Base-by-base conservation (phyloP, 345 rosid genomes). In the Psidium guajava region DNA sequence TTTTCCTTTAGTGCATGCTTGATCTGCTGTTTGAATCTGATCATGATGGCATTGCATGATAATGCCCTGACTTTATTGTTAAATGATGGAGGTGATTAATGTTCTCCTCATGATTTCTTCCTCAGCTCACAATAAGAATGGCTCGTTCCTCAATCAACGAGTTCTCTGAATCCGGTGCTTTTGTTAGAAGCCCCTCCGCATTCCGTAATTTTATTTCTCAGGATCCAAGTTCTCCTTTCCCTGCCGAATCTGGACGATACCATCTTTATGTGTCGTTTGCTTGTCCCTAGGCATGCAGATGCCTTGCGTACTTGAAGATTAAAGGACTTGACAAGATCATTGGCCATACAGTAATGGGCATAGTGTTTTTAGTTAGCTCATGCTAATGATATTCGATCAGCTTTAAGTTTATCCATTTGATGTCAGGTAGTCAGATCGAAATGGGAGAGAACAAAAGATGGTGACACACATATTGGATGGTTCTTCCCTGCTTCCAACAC, bases 261-360 rank as follows among this genome's bases (percentile, higher is more conserved):
- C 87, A 86, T 82, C 87, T 86, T 59, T 86, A 86, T 53, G 64
- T 86, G 54, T 52, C 87, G 10, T 61, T 47, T 52, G 87, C 84
- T 82, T 86, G 84, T 82, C 87, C 87, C 73, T 52, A 84, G 87
- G 84, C 82, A 21, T 86, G 87, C 81, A 86, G 84, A 22, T 86
- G 94, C 82, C 91, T 93, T 91, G 84, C 92, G 21, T 89, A 90
- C 85, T 89, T 91, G 3, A 91, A 93, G 86, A 91, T 93, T 88
- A 93, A 93, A 85, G 92, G 90, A 82, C 84, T 93, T 42, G 91
- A 92, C 0, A 85, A 89, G 58, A 91, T 49, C 90, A 91, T 88
- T 93, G 92, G 84, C 69, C 88, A 28, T 87, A 90, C 82, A 24
- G 83, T 82, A 82, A 52, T 11, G 10, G 28, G 54, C 54, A 14